These are phyloP conservation scores for Linnemannia exigua DNA, from an alignment of 192 early-diverging fungal species.

Conservation along the genomic window DNA sequence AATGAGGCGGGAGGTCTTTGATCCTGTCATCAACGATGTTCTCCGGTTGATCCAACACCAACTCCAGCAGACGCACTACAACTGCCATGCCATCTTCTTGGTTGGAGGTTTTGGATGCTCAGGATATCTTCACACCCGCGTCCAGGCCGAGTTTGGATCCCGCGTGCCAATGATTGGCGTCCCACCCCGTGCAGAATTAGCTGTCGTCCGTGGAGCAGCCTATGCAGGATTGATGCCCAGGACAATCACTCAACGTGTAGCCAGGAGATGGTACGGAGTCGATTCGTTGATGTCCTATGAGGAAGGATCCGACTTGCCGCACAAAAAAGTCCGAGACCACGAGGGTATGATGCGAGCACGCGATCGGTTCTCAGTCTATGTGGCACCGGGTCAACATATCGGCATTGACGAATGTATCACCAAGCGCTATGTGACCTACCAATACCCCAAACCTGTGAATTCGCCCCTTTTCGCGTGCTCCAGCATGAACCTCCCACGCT, in stretches of 20 bases:
- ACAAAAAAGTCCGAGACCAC: constrained; percentile 55
- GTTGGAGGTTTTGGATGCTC: constrained; percentile 72
- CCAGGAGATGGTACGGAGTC: constrained; percentile 67
- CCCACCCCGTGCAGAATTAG: constrained; percentile 66
- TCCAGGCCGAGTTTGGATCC: constrained; percentile 61
- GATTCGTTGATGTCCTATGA: constrained; percentile 62
- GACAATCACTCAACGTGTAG: constrained; percentile 63
- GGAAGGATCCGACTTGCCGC: constrained; percentile 57
- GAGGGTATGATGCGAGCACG: constrained; percentile 58
- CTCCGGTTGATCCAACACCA: constrained; percentile 67
- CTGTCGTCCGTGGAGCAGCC: constrained; percentile 67
- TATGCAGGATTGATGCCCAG: constrained; percentile 67
- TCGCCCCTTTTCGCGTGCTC: constrained; percentile 52
- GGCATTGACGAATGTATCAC: constrained; percentile 53
- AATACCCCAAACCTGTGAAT: constrained; percentile 55
- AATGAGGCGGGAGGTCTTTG: constrained; percentile 68
- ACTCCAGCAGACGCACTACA: constrained; percentile 51
- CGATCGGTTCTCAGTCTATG: constrained; percentile 65
- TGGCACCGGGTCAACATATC: constrained; percentile 59
- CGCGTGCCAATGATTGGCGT: constrained; percentile 63
- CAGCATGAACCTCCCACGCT: constrained; percentile 35
- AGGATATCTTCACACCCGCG: constrained; percentile 62
- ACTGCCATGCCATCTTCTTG: constrained; percentile 64
- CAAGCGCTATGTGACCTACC: constrained; percentile 52
- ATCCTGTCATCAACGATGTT: constrained; percentile 68